Base-by-base conservation (phyloP, 169 alveolate species). In the Miamiensis avidus region DNA sequence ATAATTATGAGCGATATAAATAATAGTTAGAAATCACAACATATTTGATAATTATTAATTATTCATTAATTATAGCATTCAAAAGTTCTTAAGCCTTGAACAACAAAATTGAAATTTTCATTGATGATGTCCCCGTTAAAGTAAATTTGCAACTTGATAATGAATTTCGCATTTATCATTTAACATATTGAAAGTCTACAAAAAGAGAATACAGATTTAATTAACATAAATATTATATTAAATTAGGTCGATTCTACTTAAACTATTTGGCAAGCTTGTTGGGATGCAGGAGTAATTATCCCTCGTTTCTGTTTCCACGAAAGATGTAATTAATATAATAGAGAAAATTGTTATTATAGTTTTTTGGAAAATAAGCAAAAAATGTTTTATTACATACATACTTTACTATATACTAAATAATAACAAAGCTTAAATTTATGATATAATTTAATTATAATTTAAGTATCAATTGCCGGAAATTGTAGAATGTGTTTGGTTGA, bases 401-500 rank as follows among this genome's bases (percentile, higher is more conserved):
- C 78, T 74, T 74, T 74, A 74, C 33, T 65, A 25, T 65, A 25
- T 65, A 65, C 28, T 25, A 65, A 26, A 20, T 25, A 25, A 25
- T 65, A 65, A 26, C 74, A 65, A 65, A 65, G 74, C 28, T 26
- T 25, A 27, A 75, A 31, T 75, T 75, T 65, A 75, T 75, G 33
- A n/a, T n/a, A n/a, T n/a, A n/a, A n/a, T n/a, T n/a, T n/a, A n/a
- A n/a, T n/a, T n/a, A n/a, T n/a, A n/a, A n/a, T n/a, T n/a, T n/a
- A 0, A 83, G 84, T 94, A 33, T 91, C 97, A 34, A 94, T 94
- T 25, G 94, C 97, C 20, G 97, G 97, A 32, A 94, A 94, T 85
- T 94, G 97, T 87, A 88, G 97, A 86, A 94, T 94, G 97, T 94
- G 97, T 91, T 85, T 94, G 30, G 96, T 94, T 1, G 97, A 94